phyloP scores from a whole-genome alignment of 192 early-diverging fungal species.

The Coemansia javaensis region DNA sequence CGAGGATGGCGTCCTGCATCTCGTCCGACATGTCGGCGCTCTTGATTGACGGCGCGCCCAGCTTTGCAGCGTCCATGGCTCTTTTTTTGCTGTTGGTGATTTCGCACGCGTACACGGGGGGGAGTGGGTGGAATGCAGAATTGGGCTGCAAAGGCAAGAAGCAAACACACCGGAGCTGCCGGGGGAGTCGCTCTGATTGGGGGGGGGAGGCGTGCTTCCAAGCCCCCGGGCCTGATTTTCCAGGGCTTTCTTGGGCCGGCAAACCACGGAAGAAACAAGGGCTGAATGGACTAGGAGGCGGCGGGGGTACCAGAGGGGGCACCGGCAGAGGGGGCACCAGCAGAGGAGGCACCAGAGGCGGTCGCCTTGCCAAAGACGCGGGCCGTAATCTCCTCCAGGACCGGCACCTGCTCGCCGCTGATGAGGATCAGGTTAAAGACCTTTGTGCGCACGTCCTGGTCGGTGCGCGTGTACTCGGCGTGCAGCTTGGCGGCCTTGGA shows the following conservation, averaged over 20 bases:
- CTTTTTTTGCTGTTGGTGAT: not conserved
- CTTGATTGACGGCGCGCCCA: slow-evolving; percentile 62
- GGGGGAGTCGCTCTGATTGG: too few species aligned
- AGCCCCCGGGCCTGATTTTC: too few species aligned
- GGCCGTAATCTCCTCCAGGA: slow-evolving; percentile 36
- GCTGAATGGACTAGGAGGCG: too few species aligned
- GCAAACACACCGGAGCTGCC: not conserved
- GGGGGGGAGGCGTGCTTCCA: too few species aligned
- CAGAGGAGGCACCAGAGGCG: too few species aligned
- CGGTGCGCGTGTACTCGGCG: slow-evolving; percentile 47
- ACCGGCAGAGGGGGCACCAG: too few species aligned
- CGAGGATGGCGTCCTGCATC: slow-evolving; percentile 90
- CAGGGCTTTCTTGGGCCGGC: too few species aligned
- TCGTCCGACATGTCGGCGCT: slow-evolving; percentile 97
- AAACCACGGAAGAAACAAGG: too few species aligned
- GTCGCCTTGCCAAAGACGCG: slow-evolving; percentile 46
- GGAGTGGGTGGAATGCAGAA: not conserved
- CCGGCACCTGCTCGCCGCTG: slow-evolving; percentile 46
- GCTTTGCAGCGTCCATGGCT: slow-evolving; percentile 8
- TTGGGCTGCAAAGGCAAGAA: not conserved
- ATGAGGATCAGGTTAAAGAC: slow-evolving; percentile 49
- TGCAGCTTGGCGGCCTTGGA: slow-evolving; percentile 47
- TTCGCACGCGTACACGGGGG: not conserved
- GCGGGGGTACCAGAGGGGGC: too few species aligned
- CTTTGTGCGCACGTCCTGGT: slow-evolving; percentile 34